Conservation (phyloP, 2,329 filamentous ascomycete genomes). For the Penicillium sp. region DNA sequence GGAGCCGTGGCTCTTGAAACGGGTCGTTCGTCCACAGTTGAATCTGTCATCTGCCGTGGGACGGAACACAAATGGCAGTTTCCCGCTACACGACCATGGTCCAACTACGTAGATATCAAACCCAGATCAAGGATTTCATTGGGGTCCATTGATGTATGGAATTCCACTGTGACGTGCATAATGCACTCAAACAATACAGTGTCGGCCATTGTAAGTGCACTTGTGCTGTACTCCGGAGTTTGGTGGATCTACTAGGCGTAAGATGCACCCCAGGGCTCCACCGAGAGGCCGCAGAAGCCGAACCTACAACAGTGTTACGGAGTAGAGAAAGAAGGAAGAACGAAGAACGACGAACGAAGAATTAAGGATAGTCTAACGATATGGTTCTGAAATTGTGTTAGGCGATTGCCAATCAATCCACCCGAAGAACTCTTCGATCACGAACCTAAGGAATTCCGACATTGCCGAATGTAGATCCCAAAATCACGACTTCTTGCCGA, state of each 20-base stretch:
- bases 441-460: background rate
- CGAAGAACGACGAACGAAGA: background rate
- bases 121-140: background rate
- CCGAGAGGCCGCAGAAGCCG: slow-evolving; percentile 21
- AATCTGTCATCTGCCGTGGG: background rate
- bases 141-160: slow-evolving; percentile 3
- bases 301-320: background rate
- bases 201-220: background rate
- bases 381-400: background rate
- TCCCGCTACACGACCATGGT: slow-evolving; percentile 2
- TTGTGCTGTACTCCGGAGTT: slow-evolving; percentile 23
- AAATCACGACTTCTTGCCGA: slow-evolving; percentile 12
- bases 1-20: background rate
- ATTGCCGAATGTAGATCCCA: slow-evolving; percentile 3
- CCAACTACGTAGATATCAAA: background rate
- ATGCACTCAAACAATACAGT: slow-evolving; percentile 11
- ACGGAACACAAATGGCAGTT: background rate
- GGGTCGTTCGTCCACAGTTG: background rate
- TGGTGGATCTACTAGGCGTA: slow-evolving; percentile 7
- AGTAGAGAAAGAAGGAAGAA: slow-evolving; percentile 8
- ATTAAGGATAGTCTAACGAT: background rate
- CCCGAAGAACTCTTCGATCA: background rate
- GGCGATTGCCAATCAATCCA: background rate
- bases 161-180: slow-evolving; percentile 26
- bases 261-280: slow-evolving; percentile 14